phyloP scores from a whole-genome alignment of 306 rosid genomes.

The barrel medic (Medicago truncatula) region MtrunA17r5.0-ANR NC_053048.1:35072501-35073000 shows the following conservation, averaged over 20 bases:
- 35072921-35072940: slow-evolving; percentile 11
- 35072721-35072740: too few relatives aligned
- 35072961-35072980: slow-evolving; percentile 17
- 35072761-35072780: neutral
- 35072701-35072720: neutral
- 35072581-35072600: slow-evolving; percentile 20
- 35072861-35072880: slow-evolving; percentile 7
- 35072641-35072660: slow-evolving; percentile 32
- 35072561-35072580: slow-evolving; percentile 15
- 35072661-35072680: slow-evolving; percentile 24
- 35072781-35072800: slow-evolving; percentile 8
- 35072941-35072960: slow-evolving; percentile 14
- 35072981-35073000: slow-evolving; percentile 24
- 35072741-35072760: slow-evolving; percentile 1
- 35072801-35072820: neutral
- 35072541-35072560: slow-evolving; percentile 34
- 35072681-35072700: slow-evolving; percentile 31
- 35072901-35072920: slow-evolving; percentile 18
- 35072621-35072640: slow-evolving; percentile 15
- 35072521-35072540: slow-evolving; percentile 2
- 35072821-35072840: slow-evolving; percentile 11
- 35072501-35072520: slow-evolving; percentile 2
- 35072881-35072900: slow-evolving; percentile 25
- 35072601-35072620: slow-evolving; percentile 19
- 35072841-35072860: slow-evolving; percentile 26